Conservation (phyloP, 1,139 yeast species). For the Candida freyschussii region DNA sequence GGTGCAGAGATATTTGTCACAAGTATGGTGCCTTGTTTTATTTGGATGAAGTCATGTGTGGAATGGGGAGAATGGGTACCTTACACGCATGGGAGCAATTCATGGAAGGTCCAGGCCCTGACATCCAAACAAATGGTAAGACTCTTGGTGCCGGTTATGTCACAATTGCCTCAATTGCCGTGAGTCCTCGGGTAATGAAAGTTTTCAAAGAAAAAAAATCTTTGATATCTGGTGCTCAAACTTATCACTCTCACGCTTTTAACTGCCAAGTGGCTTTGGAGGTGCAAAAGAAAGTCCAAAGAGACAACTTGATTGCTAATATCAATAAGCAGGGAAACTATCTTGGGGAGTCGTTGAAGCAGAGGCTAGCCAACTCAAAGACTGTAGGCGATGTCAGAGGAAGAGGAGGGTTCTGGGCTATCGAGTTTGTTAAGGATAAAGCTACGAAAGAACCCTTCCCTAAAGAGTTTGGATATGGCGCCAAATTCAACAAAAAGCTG, state of each 20-base stretch:
- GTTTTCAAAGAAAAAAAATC: constrained; percentile 36
- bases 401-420: constrained; percentile 55
- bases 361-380: constrained; percentile 31
- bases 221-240: constrained; percentile 47
- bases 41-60: constrained; percentile 66
- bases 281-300: constrained; percentile 47
- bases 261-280: constrained; percentile 57
- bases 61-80: constrained; percentile 51
- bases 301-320: constrained; percentile 42
- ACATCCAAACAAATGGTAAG: constrained; percentile 57
- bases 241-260: constrained; percentile 59
- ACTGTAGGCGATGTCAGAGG: constrained; percentile 59
- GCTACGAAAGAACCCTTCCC: constrained; percentile 42
- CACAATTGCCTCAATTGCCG: constrained; percentile 55
- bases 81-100: constrained; percentile 52
- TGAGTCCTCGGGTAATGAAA: constrained; percentile 42
- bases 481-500: constrained; percentile 24
- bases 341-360: constrained; percentile 40
- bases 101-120: constrained; percentile 49
- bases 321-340: constrained; percentile 45
- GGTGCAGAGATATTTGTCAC: constrained; percentile 47
- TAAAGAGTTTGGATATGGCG: constrained; percentile 14
- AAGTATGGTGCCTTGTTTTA: constrained; percentile 55
- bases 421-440: constrained; percentile 51
- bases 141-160: constrained; percentile 61